Evolutionary conservation across 1,284 basidiomycete species (phyloP), one percentile per base, ranked within the genome.

Genomic region (Naganishia albida): DNA sequence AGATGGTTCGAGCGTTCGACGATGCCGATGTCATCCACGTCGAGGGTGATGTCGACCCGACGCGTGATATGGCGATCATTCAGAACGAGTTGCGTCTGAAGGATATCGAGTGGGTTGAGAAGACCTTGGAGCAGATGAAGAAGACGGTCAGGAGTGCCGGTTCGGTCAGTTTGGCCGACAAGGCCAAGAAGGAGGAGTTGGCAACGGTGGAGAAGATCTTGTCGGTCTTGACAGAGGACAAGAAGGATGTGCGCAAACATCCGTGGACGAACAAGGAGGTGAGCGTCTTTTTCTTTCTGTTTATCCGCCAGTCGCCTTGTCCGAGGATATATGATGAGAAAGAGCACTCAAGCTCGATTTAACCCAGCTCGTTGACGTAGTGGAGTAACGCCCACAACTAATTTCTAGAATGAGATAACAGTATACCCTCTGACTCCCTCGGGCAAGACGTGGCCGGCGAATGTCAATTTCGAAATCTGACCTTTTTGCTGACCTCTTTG

Each of bases 1-100:
- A 99, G 80, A 88, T 98, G 69, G 88, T 99, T 64, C 91, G 96
- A 72, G 93, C 94, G 7, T 99, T 99, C 77, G 95, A 98, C 76
- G 96, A 99, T 74, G 90, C 93, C 42, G 96, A 99, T 76, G 93
- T 99, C 77, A 98, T 92, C 72, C 96, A 99, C 80, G 96, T 99
- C 73, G 96, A 99, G 80, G 96, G 96, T 62, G 96, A 99, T 71
- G 93, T 99, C 66, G 85, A 99, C 81, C 96, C 96, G 23, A 73
- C 91, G 62, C 88, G 96, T 69, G 96, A 99, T 80, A 98, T 99
- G 95, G 88, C 92, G 71, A 97, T 98, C 76, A 99, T 99, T 77
- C 88, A 89, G 71, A 96, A 87, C 39, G 93, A 97, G 79, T 82
- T 97, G 43, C 84, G 94, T 55, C 81, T 99, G 64, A 99, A 99